phyloP scores from a whole-genome alignment of 208 protist genomes.

The Perkinsela sp. region DNA sequence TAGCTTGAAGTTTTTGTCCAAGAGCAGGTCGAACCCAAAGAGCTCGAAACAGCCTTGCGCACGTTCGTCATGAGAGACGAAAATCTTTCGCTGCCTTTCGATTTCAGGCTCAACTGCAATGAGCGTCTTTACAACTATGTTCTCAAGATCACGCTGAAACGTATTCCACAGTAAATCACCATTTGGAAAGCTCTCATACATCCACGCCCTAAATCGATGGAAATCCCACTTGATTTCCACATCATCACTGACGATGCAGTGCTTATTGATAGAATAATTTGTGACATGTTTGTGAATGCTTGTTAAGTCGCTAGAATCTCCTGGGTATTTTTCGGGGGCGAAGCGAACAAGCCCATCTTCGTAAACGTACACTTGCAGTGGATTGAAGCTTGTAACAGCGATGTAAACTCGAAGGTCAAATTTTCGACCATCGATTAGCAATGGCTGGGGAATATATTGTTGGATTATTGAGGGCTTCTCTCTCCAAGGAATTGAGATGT shows the following conservation, averaged over 20 bases:
- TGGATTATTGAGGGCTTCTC: slow-evolving; percentile 57
- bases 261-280: slow-evolving; percentile 81
- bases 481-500: slow-evolving; percentile 11
- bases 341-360: slow-evolving; percentile 78
- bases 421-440: slow-evolving; percentile 70
- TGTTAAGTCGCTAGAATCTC: slow-evolving; percentile 28
- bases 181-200: slow-evolving; percentile 15
- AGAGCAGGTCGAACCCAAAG: slow-evolving; percentile 59
- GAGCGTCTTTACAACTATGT: slow-evolving; percentile 64
- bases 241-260: neutral
- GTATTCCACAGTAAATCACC: slow-evolving; percentile 19
- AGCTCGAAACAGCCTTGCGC: slow-evolving; percentile 63
- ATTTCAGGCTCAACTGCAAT: slow-evolving; percentile 56
- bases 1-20: slow-evolving; percentile 28
- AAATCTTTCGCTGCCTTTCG: slow-evolving; percentile 18
- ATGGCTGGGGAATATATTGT: slow-evolving; percentile 66
- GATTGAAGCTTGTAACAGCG: slow-evolving; percentile 56
- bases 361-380: slow-evolving; percentile 61
- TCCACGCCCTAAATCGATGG: slow-evolving; percentile 27
- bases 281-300: slow-evolving; percentile 77
- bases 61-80: slow-evolving; percentile 19
- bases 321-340: slow-evolving; percentile 62
- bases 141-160: slow-evolving; percentile 28
- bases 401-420: slow-evolving; percentile 81
- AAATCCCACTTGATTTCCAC: slow-evolving; percentile 67